These are phyloP conservation scores for Meyerozyma guilliermondii DNA, from an alignment of 1,139 yeast species.

Conservation along the genomic window DNA sequence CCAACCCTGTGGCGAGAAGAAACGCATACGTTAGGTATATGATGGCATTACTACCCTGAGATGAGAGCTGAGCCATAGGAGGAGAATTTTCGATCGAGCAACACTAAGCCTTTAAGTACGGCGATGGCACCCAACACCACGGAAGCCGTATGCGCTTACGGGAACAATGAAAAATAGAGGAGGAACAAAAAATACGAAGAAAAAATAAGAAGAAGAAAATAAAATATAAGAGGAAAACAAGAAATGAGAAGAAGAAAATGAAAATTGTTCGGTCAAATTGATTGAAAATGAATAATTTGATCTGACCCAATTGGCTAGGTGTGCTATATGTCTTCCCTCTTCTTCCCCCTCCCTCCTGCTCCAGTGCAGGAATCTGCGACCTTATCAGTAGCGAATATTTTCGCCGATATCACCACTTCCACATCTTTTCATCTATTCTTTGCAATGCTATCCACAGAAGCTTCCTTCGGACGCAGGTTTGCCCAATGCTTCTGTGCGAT, in stretches of 20 bases:
- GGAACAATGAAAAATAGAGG: background rate
- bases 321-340: too few relatives aligned
- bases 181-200: background rate
- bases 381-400: background rate
- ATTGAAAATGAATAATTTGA: too few relatives aligned
- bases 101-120: background rate
- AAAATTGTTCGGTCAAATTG: too few relatives aligned
- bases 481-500: conserved; percentile 66
- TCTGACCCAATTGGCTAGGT: too few relatives aligned
- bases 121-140: background rate
- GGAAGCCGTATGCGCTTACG: conserved; percentile 2
- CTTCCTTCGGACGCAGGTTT: conserved; percentile 12
- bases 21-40: conserved; percentile 70
- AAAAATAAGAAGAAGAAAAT: background rate
- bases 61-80: conserved; percentile 26
- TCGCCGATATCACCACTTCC: background rate
- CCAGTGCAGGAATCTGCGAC: background rate
- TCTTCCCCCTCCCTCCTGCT: too few relatives aligned
- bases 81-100: background rate
- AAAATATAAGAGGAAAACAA: too few relatives aligned
- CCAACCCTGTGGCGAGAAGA: conserved; percentile 55
- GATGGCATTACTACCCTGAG: conserved; percentile 61
- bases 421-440: background rate
- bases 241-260: too few relatives aligned
- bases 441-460: background rate